Conservation (phyloP, 768 basidiomycete species). For the Russula foetens region DNA sequence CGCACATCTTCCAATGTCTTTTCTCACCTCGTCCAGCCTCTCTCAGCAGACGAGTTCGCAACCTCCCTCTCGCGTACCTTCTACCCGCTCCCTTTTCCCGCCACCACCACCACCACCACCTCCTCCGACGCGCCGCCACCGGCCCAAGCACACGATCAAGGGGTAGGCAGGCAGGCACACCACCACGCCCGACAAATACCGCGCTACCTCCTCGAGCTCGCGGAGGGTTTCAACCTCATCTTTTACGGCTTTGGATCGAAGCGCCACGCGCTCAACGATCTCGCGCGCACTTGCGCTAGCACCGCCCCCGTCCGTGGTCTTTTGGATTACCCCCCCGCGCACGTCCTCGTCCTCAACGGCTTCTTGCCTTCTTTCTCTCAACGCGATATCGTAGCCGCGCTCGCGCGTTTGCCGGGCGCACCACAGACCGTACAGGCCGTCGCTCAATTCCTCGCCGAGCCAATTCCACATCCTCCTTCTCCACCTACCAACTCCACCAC, state of each 20-base stretch:
- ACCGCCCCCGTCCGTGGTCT: constrained; percentile 27
- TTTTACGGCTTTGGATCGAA: constrained; percentile 92
- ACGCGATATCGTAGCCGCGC: constrained; percentile 39
- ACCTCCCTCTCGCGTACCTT: constrained; percentile 26
- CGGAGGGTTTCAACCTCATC: constrained; percentile 79
- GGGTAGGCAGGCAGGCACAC: too few relatives aligned
- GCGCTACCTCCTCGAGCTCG: constrained; percentile 62
- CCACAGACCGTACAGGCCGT: constrained; percentile 51
- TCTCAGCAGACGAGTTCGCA: constrained; percentile 56
- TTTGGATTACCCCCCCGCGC: constrained; percentile 31
- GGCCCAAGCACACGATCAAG: too few relatives aligned
- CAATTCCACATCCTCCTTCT: constrained; percentile 17
- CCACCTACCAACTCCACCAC: not conserved
- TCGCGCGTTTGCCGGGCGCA: constrained; percentile 28
- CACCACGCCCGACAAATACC: constrained; percentile 40
- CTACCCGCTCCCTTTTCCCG: constrained; percentile 23
- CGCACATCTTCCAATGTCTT: constrained; percentile 77
- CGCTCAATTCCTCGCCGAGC: constrained; percentile 48
- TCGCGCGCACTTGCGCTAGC: constrained; percentile 48
- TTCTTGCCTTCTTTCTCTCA: constrained; percentile 62
- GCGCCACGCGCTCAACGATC: constrained; percentile 61
- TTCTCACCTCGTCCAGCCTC: constrained; percentile 62
- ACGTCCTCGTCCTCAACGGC: constrained; percentile 73
- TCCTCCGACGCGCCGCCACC: too few relatives aligned
- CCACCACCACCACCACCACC: too few relatives aligned